Conservation (phyloP, 768 basidiomycete genomes). For the Mycena rebaudengoi region DNA sequence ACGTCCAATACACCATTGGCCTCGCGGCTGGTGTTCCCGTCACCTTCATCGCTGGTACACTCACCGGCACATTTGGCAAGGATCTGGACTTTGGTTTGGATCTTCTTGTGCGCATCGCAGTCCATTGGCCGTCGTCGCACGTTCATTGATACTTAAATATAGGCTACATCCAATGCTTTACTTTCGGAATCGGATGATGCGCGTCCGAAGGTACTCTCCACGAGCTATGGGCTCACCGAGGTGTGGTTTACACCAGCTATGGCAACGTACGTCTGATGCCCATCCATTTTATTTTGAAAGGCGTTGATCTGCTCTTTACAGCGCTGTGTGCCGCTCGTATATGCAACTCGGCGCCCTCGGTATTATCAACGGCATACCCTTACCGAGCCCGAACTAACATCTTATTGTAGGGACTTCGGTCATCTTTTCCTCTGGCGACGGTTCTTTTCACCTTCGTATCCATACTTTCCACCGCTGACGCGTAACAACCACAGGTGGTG, state of each 20-base stretch:
- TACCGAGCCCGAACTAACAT: too few species aligned
- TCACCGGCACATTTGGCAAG: too few species aligned
- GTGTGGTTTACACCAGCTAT: conserved; percentile 40
- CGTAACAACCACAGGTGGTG: too few species aligned
- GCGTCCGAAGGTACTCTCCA: conserved; percentile 47
- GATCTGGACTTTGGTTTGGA: too few species aligned
- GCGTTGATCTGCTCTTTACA: too few species aligned
- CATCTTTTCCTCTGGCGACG: too few species aligned
- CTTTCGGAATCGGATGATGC: conserved; percentile 52
- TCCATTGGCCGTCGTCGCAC: too few species aligned
- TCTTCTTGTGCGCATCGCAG: too few species aligned
- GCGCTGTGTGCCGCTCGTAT: conserved; percentile 33
- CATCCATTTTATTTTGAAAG: conserved; percentile 27
- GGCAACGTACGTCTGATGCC: conserved; percentile 44
- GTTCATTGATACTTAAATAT: conserved; percentile 16
- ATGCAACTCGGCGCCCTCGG: conserved; percentile 49
- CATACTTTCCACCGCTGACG: too few species aligned
- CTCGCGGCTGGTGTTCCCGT: conserved; percentile 46
- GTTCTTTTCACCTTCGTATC: too few species aligned
- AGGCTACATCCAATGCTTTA: conserved; percentile 37
- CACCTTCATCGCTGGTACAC: conserved; percentile 42
- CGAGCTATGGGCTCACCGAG: conserved; percentile 47
- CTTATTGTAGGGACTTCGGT: too few species aligned
- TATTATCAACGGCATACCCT: too few species aligned
- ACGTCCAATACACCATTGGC: conserved; percentile 52